Base-by-base conservation (phyloP, 768 basidiomycete genomes). In the Leccinum imitatum region DNA sequence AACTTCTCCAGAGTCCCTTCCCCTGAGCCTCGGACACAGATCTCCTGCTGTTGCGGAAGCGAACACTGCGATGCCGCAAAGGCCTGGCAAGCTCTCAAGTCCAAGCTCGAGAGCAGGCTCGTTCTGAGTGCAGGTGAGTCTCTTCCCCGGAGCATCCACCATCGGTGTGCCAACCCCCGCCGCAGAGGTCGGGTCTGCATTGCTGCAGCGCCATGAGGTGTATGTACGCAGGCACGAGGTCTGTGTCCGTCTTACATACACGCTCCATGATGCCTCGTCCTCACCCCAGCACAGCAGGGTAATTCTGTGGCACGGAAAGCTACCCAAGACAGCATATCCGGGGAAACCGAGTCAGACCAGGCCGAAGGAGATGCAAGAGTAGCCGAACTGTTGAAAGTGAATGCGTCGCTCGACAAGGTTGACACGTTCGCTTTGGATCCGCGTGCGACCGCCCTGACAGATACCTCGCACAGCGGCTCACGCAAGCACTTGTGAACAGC, bases 121-220 rank as follows among this genome's bases (percentile, higher is more conserved):
- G 84, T 88, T 58, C 79, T 96, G 57, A 93, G 93, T 71, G 94
- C 92, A 68, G 93, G 94, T 95, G 68, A 67, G 89, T 79, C 35
- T 30, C 31, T 30, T 23, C 56, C 33, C 50, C 60, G 47, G 14
- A 30, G 17, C n/a, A 54, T 57, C 37, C 53, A 25, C 50, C 23
- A 25, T n/a, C n/a, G 35, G 30, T 37, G 50, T 53, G 39, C 41
- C 62, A 55, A 66, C 39, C 33, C 58, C 23, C 53, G 9, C 50
- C 59, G 27, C 64, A 93, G 93, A 95, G 80, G 88, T 96, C 30
- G 94, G 94, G 13, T 91, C 94, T 73, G 94, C 95, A 4, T 75
- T 97, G 51, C 73, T 97, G 52, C 86, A 90, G 68, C 79, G 88
- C 60, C 93, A 95, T 70, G 94, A 95, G 75, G 90, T 89, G 3